Conservation (phyloP, 257 asterid genomes). For the Nyctanthes arbortristis region DNA sequence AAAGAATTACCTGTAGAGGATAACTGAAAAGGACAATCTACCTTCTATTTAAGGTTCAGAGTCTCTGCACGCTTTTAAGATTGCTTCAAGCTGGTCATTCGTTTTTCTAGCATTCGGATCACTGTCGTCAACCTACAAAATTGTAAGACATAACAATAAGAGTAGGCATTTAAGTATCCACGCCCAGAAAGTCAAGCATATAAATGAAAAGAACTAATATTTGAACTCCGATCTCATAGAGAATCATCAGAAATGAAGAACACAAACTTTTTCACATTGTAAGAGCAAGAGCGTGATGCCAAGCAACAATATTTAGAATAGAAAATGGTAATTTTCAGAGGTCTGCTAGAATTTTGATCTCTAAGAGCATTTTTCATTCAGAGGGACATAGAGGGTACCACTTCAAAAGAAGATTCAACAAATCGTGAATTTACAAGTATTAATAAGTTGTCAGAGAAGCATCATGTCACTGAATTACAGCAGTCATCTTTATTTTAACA, state of each 20-base stretch:
- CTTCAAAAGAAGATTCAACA: background rate
- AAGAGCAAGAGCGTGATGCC: no score
- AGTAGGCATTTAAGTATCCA: slow-evolving; percentile 2
- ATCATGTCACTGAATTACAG: background rate
- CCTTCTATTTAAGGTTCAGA: slow-evolving; percentile 37
- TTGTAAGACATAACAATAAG: background rate
- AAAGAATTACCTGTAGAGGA: background rate
- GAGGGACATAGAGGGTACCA: background rate
- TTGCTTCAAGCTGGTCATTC: background rate
- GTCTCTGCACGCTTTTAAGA: background rate
- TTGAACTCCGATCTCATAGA: background rate
- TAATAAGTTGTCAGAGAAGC: background rate
- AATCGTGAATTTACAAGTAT: background rate
- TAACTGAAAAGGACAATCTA: slow-evolving; percentile 15
- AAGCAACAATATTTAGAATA: background rate
- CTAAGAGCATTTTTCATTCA: background rate
- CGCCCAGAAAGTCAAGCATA: background rate
- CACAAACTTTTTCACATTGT: background rate
- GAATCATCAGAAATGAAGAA: background rate
- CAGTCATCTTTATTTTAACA: background rate
- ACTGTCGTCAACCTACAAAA: background rate
- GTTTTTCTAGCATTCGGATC: background rate
- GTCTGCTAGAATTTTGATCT: background rate
- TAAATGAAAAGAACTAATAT: background rate
- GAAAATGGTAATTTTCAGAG: background rate